Evolutionary conservation across 2,329 filamentous ascomycete species (phyloP).

Genomic region (Colletotrichum scovillei): DNA sequence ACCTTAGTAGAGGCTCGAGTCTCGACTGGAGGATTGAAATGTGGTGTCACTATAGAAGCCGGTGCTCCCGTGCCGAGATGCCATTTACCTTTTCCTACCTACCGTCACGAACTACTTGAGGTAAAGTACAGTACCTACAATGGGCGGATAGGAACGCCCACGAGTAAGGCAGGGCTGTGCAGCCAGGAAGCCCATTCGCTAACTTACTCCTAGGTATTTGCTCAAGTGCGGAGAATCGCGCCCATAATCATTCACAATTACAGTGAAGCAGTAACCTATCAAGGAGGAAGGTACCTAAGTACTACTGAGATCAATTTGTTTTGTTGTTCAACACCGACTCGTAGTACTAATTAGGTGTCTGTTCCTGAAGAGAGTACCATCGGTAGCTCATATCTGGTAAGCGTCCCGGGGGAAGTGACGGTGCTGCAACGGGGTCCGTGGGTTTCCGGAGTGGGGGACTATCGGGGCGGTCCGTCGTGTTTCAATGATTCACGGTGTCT

Average conservation of each 20-base stretch:
- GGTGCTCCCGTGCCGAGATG: not conserved
- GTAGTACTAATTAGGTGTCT: not conserved
- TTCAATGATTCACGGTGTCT: not conserved
- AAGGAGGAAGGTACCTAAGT: too few species aligned
- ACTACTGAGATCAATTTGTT: too few species aligned
- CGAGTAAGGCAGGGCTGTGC: not conserved
- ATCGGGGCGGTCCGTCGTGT: not conserved
- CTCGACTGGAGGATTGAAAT: not conserved
- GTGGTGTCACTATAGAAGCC: not conserved
- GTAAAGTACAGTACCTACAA: too few species aligned
- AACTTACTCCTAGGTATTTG: not conserved
- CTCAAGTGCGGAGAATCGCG: too few species aligned
- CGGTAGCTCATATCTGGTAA: not conserved
- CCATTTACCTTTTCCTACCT: not conserved
- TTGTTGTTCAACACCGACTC: too few species aligned
- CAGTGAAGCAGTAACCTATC: too few species aligned
- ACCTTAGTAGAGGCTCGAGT: too few species aligned
- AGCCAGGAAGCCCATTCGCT: not conserved
- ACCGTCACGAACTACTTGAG: too few species aligned
- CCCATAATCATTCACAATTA: too few species aligned
- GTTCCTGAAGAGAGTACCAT: not conserved
- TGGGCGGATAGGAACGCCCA: not conserved
- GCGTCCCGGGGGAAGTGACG: not conserved
- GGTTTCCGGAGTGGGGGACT: not conserved
- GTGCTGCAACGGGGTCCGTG: not conserved